These are phyloP conservation scores for Fusarium odoratissimum DNA, from an alignment of 2,329 filamentous ascomycete species.

Conservation along the genomic window DNA sequence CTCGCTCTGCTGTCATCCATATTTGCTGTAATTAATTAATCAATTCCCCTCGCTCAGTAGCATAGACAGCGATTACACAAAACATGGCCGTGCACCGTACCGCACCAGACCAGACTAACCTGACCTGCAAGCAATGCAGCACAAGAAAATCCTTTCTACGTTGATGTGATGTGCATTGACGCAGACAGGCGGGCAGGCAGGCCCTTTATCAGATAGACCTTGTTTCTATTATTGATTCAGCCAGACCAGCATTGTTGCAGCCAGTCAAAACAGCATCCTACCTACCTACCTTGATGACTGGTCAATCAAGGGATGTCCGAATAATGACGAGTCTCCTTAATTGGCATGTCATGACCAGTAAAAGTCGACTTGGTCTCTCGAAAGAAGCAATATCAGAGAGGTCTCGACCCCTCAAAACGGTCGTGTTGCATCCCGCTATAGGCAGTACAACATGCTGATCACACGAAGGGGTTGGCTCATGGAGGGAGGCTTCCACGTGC, in stretches of 20 bases:
- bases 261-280: not conserved
- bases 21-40: not conserved
- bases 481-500: slow-evolving; percentile 38
- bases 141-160: slow-evolving; percentile 2
- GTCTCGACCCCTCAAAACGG: slow-evolving; percentile 22
- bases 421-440: slow-evolving; percentile 27
- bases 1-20: not conserved
- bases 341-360: slow-evolving; percentile 16
- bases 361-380: not conserved
- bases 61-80: not conserved
- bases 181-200: not conserved
- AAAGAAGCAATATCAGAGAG: slow-evolving; percentile 14
- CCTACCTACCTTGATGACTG: slow-evolving; percentile 7
- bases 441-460: slow-evolving; percentile 34
- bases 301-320: not conserved
- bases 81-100: slow-evolving; percentile 20
- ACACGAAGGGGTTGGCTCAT: slow-evolving; percentile 19
- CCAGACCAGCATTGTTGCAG: slow-evolving; percentile 4
- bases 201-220: slow-evolving; percentile 5
- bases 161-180: slow-evolving; percentile 24
- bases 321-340: slow-evolving; percentile 2
- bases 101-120: slow-evolving; percentile 9
- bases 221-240: slow-evolving; percentile 12
- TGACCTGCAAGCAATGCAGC: slow-evolving; percentile 29
- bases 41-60: not conserved